Conservation (phyloP, 257 asterid genomes). For the Plantago elongata region DNA sequence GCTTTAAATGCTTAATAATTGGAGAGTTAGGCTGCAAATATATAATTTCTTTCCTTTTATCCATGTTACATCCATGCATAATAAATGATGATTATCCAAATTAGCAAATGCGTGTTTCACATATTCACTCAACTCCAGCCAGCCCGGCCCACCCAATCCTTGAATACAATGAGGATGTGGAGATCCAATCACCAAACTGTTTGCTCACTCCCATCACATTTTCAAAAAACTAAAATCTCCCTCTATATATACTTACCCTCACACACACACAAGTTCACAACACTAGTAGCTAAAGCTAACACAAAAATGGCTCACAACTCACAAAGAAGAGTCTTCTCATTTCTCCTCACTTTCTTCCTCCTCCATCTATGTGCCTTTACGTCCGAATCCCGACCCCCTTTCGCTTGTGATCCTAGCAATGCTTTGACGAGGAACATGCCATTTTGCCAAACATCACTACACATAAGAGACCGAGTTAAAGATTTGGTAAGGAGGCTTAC, state of each 20-base stretch:
- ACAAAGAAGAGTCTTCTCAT: slow-evolving; percentile 1
- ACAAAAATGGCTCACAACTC: slow-evolving; percentile 10
- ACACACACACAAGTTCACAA: slow-evolving; percentile 12
- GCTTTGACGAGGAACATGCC: slow-evolving; percentile 37
- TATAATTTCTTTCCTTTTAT: no score
- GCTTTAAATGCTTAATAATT: no score
- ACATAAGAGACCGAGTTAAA: slow-evolving; percentile 48
- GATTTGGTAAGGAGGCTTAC: slow-evolving; percentile 65
- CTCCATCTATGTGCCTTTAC: slow-evolving; percentile 17
- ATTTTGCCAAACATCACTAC: slow-evolving; percentile 48
- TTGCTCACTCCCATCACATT: not conserved
- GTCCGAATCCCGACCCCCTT: slow-evolving; percentile 47
- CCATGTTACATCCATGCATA: not conserved
- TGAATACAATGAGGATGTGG: slow-evolving; percentile 34
- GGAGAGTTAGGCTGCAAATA: no score
- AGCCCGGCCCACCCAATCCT: not conserved
- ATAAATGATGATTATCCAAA: slow-evolving; percentile 10
- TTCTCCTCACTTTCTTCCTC: slow-evolving; percentile 15
- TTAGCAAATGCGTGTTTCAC: slow-evolving; percentile 35
- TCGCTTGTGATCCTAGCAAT: slow-evolving; percentile 69
- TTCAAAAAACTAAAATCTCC: not conserved
- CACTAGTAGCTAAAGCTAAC: not conserved
- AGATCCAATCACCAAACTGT: slow-evolving; percentile 25
- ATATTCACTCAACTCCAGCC: slow-evolving; percentile 30
- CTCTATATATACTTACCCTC: slow-evolving; percentile 23